Percentiles rank a stretch among this genome's conserved stretches.
These are phyloP conservation scores for Crithidia thermophila DNA, from an alignment of 208 protist genomes.

Conservation along the genomic window DNA sequence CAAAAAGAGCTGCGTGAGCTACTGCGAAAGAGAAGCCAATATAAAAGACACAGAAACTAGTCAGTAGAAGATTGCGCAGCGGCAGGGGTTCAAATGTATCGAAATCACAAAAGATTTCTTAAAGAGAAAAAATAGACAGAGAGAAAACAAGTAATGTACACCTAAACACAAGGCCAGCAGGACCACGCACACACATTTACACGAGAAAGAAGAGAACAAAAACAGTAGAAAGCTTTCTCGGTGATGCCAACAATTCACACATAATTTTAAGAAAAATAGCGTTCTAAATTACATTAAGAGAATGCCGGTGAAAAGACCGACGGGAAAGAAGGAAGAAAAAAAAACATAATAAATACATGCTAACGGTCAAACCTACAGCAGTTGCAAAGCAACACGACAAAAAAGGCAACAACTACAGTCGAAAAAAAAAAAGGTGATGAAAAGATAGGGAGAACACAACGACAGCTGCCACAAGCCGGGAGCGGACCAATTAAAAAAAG, in stretches of 20 bases:
- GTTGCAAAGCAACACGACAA: not conserved
- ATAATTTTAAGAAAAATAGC: too few relatives aligned
- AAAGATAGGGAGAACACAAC: too few relatives aligned
- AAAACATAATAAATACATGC: constrained; percentile 14
- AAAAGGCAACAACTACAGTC: not conserved
- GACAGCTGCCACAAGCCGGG: too few relatives aligned
- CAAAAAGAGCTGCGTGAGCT: too few relatives aligned
- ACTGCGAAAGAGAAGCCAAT: not conserved
- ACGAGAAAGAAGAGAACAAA: not conserved
- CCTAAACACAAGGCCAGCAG: not conserved
- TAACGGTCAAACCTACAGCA: not conserved
- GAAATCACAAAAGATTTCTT: too few relatives aligned
- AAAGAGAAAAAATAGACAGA: not conserved
- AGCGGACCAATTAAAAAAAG: constrained; percentile 9
- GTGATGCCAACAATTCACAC: too few relatives aligned
- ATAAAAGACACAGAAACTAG: not conserved
- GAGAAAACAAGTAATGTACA: not conserved
- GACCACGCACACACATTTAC: too few relatives aligned
- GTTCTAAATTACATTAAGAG: too few relatives aligned
- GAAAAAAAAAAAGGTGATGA: constrained; percentile 15
- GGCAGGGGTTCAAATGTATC: not conserved
- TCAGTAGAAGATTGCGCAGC: not conserved
- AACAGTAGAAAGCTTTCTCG: not conserved
- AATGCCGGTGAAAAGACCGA: too few relatives aligned
- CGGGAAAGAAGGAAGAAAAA: constrained; percentile 14